phyloP scores from a whole-genome alignment of 805 yeast genomes.

The Monosporozyma unispora region DNA sequence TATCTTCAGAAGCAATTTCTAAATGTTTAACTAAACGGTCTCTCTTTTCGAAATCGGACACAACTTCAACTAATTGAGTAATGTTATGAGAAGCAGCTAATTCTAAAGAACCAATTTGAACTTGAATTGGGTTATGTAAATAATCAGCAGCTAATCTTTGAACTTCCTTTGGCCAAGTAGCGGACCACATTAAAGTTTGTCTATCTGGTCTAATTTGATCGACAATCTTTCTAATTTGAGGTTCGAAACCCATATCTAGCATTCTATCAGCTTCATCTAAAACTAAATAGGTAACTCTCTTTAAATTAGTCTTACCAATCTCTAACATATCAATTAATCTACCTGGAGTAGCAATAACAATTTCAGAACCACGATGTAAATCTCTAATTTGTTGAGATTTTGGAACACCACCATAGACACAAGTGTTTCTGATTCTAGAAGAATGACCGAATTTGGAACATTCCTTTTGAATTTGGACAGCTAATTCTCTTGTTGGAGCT shows the following conservation, averaged over 20 bases:
- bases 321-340: slow-evolving; percentile 97
- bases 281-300: slow-evolving; percentile 93
- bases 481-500: slow-evolving; percentile 98
- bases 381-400: slow-evolving; percentile 97
- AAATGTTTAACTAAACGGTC: slow-evolving; percentile 79
- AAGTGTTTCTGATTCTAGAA: slow-evolving; percentile 90
- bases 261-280: slow-evolving; percentile 99
- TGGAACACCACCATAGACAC: slow-evolving; percentile 99
- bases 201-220: slow-evolving; percentile 98
- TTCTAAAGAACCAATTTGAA: slow-evolving; percentile 91
- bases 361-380: slow-evolving; percentile 89
- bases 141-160: slow-evolving; percentile 88
- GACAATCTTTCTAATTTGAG: slow-evolving; percentile 96
- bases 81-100: slow-evolving; percentile 94
- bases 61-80: slow-evolving; percentile 86
- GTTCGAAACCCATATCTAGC: slow-evolving; percentile 99
- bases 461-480: slow-evolving; percentile 94
- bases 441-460: slow-evolving; percentile 89
- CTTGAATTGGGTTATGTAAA: slow-evolving; percentile 88
- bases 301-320: slow-evolving; percentile 85
- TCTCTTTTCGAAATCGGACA: slow-evolving; percentile 87
- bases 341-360: slow-evolving; percentile 97
- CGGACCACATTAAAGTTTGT: slow-evolving; percentile 99
- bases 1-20: slow-evolving; percentile 64
- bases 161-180: slow-evolving; percentile 99